Conservation (phyloP, 495 filamentous ascomycete species). For the Baudoinia panamericana region DNA sequence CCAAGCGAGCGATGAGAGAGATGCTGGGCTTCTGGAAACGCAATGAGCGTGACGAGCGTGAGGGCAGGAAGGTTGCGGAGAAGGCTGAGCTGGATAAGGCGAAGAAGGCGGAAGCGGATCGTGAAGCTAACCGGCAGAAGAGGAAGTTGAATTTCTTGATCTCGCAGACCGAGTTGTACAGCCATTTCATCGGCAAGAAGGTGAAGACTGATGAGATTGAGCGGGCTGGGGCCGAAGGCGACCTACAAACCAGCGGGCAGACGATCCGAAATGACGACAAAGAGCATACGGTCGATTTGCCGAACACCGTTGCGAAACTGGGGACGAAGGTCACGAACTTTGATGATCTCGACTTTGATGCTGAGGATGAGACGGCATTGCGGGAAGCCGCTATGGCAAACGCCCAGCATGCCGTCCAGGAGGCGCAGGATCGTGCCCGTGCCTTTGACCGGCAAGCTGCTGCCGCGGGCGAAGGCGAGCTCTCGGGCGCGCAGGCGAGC, state of each 20-base stretch:
- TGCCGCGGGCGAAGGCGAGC: constrained; percentile 31
- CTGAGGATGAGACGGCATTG: constrained; percentile 74
- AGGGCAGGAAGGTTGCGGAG: constrained; percentile 84
- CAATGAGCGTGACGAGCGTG: constrained; percentile 94
- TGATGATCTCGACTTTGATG: constrained; percentile 90
- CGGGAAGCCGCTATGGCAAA: constrained; percentile 82
- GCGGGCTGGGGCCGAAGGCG: constrained; percentile 63
- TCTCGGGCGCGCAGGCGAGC: constrained; percentile 36
- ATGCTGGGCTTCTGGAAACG: constrained; percentile 99
- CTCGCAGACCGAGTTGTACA: constrained; percentile 96
- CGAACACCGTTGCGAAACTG: constrained; percentile 43
- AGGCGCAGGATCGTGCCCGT: constrained; percentile 83
- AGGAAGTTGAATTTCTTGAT: constrained; percentile 99
- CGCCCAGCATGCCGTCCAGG: constrained; percentile 88
- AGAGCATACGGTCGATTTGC: constrained; percentile 41
- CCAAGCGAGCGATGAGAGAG: constrained; percentile 96
- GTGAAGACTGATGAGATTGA: constrained; percentile 93
- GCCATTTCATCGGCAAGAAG: constrained; percentile 98
- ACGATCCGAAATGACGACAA: constrained; percentile 36
- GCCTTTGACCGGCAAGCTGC: constrained; percentile 61
- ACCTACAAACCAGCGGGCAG: constrained; percentile 41
- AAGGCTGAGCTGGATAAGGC: constrained; percentile 93
- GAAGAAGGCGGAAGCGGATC: constrained; percentile 89
- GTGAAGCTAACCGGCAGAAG: constrained; percentile 93
- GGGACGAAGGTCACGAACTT: constrained; percentile 74